These are phyloP conservation scores for Sanguinoderma infundibulare DNA, from an alignment of 1,284 basidiomycete genomes.

Conservation along the genomic window DNA sequence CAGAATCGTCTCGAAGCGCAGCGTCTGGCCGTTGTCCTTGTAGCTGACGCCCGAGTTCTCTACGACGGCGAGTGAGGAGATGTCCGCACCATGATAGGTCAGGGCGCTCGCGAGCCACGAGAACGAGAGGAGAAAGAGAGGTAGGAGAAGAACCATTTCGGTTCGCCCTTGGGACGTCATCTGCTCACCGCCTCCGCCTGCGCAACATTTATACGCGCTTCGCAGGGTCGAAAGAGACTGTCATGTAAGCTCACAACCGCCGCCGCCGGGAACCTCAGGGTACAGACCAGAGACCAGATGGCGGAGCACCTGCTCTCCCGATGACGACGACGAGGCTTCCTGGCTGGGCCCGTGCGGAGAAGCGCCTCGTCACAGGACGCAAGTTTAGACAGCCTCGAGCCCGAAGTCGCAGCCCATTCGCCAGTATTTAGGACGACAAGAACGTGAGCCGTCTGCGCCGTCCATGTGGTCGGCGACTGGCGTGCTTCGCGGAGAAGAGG, in stretches of 20 bases:
- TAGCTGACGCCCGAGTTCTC: slow-evolving; percentile 55
- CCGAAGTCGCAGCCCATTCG: neutral
- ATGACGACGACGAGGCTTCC: neutral
- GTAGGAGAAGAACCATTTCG: slow-evolving; percentile 17
- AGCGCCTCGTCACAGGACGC: neutral
- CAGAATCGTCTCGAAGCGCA: slow-evolving; percentile 59
- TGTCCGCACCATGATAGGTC: slow-evolving; percentile 60
- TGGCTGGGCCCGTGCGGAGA: neutral
- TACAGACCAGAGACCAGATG: slow-evolving; percentile 14
- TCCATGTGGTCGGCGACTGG: slow-evolving; percentile 8
- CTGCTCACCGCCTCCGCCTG: neutral
- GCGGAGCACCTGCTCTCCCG: neutral
- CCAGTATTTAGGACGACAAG: neutral
- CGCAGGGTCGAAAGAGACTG: neutral
- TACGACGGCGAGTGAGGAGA: slow-evolving; percentile 59
- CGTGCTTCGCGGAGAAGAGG: neutral
- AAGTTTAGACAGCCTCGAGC: neutral
- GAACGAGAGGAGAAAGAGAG: slow-evolving; percentile 21
- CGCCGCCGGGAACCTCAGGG: neutral
- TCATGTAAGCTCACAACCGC: neutral
- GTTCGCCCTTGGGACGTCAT: neutral
- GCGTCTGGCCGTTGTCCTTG: slow-evolving; percentile 46
- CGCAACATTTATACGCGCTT: neutral
- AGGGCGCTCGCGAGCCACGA: slow-evolving; percentile 32
- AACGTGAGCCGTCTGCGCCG: neutral